phyloP scores from a whole-genome alignment of 345 rosid genomes.

The Draba incana region DNA sequence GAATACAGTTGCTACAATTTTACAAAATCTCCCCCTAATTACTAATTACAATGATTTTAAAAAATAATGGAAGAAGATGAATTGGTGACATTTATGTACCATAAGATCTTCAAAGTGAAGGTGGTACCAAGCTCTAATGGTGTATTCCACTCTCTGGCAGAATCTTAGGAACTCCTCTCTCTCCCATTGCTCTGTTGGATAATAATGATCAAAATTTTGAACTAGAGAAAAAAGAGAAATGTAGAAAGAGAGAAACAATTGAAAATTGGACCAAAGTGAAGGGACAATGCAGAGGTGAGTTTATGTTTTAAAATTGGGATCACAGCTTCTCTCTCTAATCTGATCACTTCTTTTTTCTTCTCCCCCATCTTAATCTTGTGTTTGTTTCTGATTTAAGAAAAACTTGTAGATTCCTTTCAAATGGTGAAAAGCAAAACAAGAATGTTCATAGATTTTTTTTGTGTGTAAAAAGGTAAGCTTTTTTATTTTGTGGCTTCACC shows the following conservation, averaged over 20 bases:
- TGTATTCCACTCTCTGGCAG: conserved; percentile 66
- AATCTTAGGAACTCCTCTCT: conserved; percentile 59
- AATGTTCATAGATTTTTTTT: conserved; percentile 19
- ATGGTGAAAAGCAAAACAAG: conserved; percentile 14
- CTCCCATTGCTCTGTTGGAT: conserved; percentile 45
- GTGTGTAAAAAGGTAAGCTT: conserved; percentile 6
- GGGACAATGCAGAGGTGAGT: conserved; percentile 53
- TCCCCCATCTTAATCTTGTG: conserved; percentile 46
- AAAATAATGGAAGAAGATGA: conserved; percentile 1
- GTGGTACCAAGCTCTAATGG: conserved; percentile 73
- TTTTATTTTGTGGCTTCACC: conserved; percentile 38
- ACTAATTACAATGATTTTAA: neutral
- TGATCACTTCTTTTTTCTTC: conserved; percentile 63
- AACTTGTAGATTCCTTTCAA: conserved; percentile 25
- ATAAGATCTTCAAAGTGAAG: conserved; percentile 74
- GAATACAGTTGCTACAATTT: conserved; percentile 61
- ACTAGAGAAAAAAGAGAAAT: conserved; percentile 28
- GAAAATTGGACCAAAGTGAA: conserved; percentile 48
- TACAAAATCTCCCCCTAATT: neutral
- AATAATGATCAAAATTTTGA: conserved; percentile 12
- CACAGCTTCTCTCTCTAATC: conserved; percentile 71
- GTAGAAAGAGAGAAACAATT: conserved; percentile 8
- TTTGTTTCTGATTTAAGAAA: conserved; percentile 12
- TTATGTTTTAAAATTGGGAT: conserved; percentile 68
- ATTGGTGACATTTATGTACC: conserved; percentile 40